Conservation (phyloP, 2,329 filamentous ascomycete species). For the Raffaelea albimanens region DNA sequence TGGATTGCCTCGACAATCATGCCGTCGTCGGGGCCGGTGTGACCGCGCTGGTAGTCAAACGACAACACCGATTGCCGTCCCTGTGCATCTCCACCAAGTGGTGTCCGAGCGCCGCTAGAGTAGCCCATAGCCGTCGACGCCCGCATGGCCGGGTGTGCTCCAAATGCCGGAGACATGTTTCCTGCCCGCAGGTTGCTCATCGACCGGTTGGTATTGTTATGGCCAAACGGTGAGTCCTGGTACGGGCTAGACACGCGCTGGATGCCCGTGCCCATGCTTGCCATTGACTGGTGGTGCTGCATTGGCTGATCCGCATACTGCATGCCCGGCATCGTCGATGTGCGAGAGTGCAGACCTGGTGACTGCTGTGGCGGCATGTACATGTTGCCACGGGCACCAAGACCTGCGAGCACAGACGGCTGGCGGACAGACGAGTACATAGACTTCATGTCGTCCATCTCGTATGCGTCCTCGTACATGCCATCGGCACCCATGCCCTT, state of each 20-base stretch:
- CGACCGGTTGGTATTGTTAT: conserved; percentile 37
- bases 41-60: conserved; percentile 52
- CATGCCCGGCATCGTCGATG: conserved; percentile 31
- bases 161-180: conserved; percentile 36
- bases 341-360: conserved; percentile 45
- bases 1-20: conserved; percentile 80
- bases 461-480: conserved; percentile 54
- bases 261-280: conserved; percentile 50
- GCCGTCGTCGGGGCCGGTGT: conserved; percentile 63
- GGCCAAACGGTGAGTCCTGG: conserved; percentile 38
- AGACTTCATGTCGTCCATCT: conserved; percentile 97
- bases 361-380: conserved; percentile 79
- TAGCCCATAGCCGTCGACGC: conserved; percentile 39
- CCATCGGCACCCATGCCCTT: conserved; percentile 42
- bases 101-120: conserved; percentile 34
- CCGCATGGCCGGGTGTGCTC: conserved; percentile 14
- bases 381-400: conserved; percentile 56
- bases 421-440: conserved; percentile 86
- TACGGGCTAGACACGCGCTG: conserved; percentile 47
- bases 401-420: conserved; percentile 80
- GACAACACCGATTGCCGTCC: conserved; percentile 41
- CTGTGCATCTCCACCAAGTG: conserved; percentile 29
- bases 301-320: conserved; percentile 38
- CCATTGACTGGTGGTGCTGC: conserved; percentile 54
- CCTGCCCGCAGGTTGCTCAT: conserved; percentile 48